Evolutionary conservation across 805 yeast species (phyloP), one percentile per base, ranked within the genome.

Genomic region (Sugiyamaella marilandica): DNA sequence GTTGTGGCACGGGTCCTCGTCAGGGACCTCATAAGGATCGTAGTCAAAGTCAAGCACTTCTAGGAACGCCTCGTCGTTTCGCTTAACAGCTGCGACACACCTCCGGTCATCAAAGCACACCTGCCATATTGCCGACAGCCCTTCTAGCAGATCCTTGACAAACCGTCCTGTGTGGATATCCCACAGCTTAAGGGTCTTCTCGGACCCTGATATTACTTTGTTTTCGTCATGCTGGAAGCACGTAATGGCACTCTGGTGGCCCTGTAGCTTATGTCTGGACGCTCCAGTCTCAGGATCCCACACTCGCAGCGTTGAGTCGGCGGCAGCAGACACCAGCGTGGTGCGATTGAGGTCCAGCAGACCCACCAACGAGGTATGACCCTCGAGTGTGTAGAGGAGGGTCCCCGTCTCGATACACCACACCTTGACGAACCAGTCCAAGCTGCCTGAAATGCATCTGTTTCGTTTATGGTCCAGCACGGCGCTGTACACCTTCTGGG

Each of bases 81-180:
- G 76, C 66, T 89, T 95, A 9, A 91, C 94, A 0, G 99, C 98
- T 18, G 95, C 92, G 36, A 92, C 87, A 65, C 97, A 86, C 49
- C 90, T 77, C 54, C 85, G 79, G 58, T 83, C 81, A 64, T 89
- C 95, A 62, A 90, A 88, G 62, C 85, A 80, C 1, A 92, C 97
- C 60, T 94, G 96, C 99, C 99, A 94, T 34, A 92, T 89, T 36
- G 87, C 85, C 9, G 94, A 95, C 24, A 84, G 83, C 65, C 85
- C 91, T 2, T 79, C 74, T 45, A 91, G 71, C 50, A 94, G 69
- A 59, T 89, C 90, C 18, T 79, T 71, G 51, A 91, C 80, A 55
- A 85, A 78, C 62, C 77, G 76, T 0, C 98, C 98, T 2, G 85
- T 82, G 55, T 80, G 76, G 36, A 89, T 78, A 64, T 91, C 87